Percentiles rank a stretch among this genome's conserved stretches.
These are phyloP conservation scores for Diaporthe sp. DNA, from an alignment of 2,329 filamentous ascomycete genomes.

Conservation along the genomic window DNA sequence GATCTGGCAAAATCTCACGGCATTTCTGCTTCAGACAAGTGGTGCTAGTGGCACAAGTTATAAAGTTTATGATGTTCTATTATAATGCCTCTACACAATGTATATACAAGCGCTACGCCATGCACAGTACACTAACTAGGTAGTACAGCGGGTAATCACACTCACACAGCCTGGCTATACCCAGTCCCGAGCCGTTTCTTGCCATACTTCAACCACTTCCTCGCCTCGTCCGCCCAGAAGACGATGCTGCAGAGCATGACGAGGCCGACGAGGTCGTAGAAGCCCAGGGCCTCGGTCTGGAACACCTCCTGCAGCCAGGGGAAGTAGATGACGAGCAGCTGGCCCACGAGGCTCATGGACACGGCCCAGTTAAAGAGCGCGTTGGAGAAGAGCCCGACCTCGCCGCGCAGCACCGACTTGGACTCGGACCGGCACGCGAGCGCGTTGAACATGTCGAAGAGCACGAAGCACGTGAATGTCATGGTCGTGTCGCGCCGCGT, in stretches of 20 bases:
- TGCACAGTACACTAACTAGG: background rate
- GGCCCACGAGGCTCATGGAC: constrained; percentile 83
- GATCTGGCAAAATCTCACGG: background rate
- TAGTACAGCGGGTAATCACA: background rate
- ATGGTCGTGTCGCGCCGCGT: constrained; percentile 97
- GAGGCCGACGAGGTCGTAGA: constrained; percentile 81
- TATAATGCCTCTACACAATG: constrained; percentile 34
- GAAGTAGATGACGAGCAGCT: constrained; percentile 93
- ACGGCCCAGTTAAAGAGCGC: constrained; percentile 98
- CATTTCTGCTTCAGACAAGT: background rate
- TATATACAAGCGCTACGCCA: constrained; percentile 29
- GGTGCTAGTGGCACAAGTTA: background rate
- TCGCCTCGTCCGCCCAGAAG: constrained; percentile 92
- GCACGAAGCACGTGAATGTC: constrained; percentile 98
- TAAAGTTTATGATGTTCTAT: constrained; percentile 15
- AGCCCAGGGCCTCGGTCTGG: constrained; percentile 87
- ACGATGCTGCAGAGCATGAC: constrained; percentile 85
- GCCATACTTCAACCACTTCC: constrained; percentile 81
- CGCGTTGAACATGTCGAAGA: constrained; percentile 99
- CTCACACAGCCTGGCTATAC: constrained; percentile 75
- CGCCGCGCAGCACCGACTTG: constrained; percentile 89
- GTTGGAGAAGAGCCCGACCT: constrained; percentile 86
- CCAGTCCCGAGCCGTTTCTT: constrained; percentile 68
- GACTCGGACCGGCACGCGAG: constrained; percentile 91
- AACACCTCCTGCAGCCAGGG: constrained; percentile 95